Conservation (phyloP, 2,329 filamentous ascomycete genomes). For the Parafenestella ontariensis region DNA sequence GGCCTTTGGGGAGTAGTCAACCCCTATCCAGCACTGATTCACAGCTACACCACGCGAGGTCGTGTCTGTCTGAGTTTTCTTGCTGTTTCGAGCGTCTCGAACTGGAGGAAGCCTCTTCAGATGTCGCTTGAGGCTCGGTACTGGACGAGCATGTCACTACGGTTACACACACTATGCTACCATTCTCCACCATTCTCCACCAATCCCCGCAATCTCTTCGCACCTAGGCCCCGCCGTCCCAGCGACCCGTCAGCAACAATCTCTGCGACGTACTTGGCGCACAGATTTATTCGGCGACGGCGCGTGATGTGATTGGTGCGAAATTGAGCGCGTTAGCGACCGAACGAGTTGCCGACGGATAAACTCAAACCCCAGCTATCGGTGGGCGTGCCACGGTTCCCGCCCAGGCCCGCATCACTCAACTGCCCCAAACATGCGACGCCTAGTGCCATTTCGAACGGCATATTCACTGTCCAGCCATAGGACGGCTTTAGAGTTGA, state of each 20-base stretch:
- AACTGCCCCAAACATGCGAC: slow-evolving; percentile 34
- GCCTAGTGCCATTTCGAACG: slow-evolving; percentile 36
- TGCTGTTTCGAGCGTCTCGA: neutral
- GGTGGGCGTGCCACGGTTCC: slow-evolving; percentile 25
- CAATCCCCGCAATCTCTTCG: neutral
- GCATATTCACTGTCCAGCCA: slow-evolving; percentile 50
- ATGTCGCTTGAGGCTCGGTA: neutral
- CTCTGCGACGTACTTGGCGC: slow-evolving; percentile 24
- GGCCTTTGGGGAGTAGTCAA: neutral
- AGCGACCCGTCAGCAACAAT: neutral
- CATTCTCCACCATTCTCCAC: neutral
- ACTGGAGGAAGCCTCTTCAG: neutral
- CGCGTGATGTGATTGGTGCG: slow-evolving; percentile 37
- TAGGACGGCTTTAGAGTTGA: slow-evolving; percentile 41
- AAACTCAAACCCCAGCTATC: slow-evolving; percentile 36
- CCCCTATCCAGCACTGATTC: neutral
- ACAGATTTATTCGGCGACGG: slow-evolving; percentile 13
- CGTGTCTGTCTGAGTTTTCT: neutral
- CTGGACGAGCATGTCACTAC: neutral
- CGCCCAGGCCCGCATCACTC: slow-evolving; percentile 33
- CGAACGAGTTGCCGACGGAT: slow-evolving; percentile 35
- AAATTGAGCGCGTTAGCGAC: slow-evolving; percentile 28
- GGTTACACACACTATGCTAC: neutral
- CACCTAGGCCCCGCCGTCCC: neutral
- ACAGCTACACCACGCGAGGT: neutral